Evolutionary conservation across 805 yeast genomes (phyloP).

Genomic region (Schwanniomyces polymorphus): DNA sequence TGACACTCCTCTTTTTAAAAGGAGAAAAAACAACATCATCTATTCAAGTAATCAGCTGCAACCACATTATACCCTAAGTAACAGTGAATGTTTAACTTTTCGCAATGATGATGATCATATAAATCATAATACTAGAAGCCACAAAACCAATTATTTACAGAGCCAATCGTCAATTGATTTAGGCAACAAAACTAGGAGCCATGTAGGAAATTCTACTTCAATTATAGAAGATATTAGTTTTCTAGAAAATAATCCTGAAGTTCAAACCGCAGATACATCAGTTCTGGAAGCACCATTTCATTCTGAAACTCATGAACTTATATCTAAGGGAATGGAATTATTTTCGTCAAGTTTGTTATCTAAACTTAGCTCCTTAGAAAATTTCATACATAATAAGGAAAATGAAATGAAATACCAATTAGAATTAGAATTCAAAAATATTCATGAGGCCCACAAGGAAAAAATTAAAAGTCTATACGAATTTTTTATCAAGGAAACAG

Average conservation of each 20-base stretch:
- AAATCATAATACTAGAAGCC: too few relatives aligned
- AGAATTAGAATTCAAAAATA: conserved; percentile 9
- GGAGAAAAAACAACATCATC: not conserved
- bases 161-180: too few relatives aligned
- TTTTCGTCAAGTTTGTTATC: conserved; percentile 8
- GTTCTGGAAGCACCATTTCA: not conserved
- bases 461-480: conserved; percentile 7
- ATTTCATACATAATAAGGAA: conserved; percentile 7
- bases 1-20: not conserved
- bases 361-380: conserved; percentile 11
- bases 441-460: conserved; percentile 4
- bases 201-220: not conserved
- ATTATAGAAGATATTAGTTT: not conserved
- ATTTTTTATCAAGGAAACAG: conserved; percentile 6
- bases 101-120: not conserved
- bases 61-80: not conserved
- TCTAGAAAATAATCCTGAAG: not conserved
- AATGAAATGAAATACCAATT: conserved; percentile 10
- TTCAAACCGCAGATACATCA: conserved; percentile 5
- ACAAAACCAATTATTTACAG: too few relatives aligned
- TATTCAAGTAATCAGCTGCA: not conserved
- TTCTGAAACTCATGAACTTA: conserved; percentile 4
- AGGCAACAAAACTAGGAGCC: too few relatives aligned
- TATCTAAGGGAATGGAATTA: conserved; percentile 9
- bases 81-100: not conserved